Evolutionary conservation across 1,284 basidiomycete species (phyloP).

Genomic region (Melampsora larici-populina): DNA sequence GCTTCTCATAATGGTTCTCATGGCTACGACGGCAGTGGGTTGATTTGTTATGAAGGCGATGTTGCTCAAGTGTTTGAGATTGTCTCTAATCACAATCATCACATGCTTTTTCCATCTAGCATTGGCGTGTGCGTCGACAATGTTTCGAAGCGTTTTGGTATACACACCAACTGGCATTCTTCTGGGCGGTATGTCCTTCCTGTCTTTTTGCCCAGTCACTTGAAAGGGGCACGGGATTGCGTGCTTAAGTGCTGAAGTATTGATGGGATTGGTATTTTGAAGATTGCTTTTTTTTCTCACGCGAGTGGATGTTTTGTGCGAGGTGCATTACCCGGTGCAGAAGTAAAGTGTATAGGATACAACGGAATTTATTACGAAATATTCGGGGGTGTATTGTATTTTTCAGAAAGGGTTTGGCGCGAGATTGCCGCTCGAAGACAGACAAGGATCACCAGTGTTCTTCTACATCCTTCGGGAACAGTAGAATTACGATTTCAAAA

Average conservation of each 20-base stretch:
- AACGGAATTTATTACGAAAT: constrained; percentile 79
- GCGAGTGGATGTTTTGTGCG: constrained; percentile 90
- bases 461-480: constrained; percentile 60
- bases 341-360: constrained; percentile 80
- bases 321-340: constrained; percentile 62
- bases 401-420: constrained; percentile 73
- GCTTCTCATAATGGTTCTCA: constrained; percentile 67
- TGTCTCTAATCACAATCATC: background rate
- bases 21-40: constrained; percentile 54
- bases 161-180: constrained; percentile 83
- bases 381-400: constrained; percentile 80
- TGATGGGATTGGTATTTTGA: constrained; percentile 17
- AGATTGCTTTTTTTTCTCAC: constrained; percentile 69
- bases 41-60: background rate
- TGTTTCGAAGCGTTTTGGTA: constrained; percentile 92
- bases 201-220: background rate
- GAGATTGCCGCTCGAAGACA: constrained; percentile 70
- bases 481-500: constrained; percentile 86
- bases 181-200: constrained; percentile 68
- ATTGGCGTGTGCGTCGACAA: constrained; percentile 73
- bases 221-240: background rate
- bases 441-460: constrained; percentile 69
- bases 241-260: constrained; percentile 21
- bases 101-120: constrained; percentile 57
- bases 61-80: background rate